Evolutionary conservation across 306 rosid genomes (phyloP), one percentile per base, ranked within the genome.

Genomic region (Canavalia gladiata): DNA sequence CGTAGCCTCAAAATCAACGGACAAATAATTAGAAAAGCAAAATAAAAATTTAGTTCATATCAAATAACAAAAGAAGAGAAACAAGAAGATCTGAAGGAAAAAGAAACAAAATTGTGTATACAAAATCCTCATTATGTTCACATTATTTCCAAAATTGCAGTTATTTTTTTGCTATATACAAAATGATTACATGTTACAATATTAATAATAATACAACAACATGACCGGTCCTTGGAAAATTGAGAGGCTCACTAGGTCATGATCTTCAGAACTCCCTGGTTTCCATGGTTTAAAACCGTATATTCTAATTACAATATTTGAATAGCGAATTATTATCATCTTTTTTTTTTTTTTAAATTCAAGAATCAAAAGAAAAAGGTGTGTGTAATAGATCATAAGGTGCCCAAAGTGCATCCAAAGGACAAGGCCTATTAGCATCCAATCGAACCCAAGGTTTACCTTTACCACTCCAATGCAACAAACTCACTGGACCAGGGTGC

Each of bases 381-480:
- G 92, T 92, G 4, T 81, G 79, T 68, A 95, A 75, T 4, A 92
- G 92, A 90, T 95, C 98, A 68, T 92, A 95, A 77, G 98, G 97
- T 37, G 93, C 95, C 98, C 97, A 95, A 37, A 95, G 96, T 2
- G 99, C 90, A 71, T 96, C 99, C 78, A 96, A 79, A 5, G 99
- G 99, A 34, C 99, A 96, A 0, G 97, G 97, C 64, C 97, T 83
- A 83, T 66, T 94, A 5, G 97, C 97, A 68, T 95, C 98, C 56
- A 95, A 83, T 9, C 97, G 73, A 1, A 87, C 98, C 98, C 98
- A 95, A 0, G 98, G 98, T 76, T 95, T 95, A 2, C 98, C 98
- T 83, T 95, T 95, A n/a, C 98, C 98, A 63, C 97, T 95, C 98
- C 98, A 95, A 89, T 95, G 98, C 88, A 95, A 81, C 10, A 95